phyloP scores from a whole-genome alignment of 495 filamentous ascomycete species.

The Penicillium waksmanii region DNA sequence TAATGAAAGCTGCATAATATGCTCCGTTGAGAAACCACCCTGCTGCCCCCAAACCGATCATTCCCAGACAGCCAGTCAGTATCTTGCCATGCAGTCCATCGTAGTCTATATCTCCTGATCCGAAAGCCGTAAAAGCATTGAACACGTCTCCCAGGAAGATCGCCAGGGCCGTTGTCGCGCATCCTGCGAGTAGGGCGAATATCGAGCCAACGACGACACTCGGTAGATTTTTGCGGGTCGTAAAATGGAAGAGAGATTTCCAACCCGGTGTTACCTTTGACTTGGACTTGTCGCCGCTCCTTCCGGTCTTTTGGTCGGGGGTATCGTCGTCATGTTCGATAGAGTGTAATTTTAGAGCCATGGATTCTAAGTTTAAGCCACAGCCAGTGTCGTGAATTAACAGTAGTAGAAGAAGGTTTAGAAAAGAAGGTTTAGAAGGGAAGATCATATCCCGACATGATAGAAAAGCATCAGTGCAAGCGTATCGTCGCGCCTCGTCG shows the following conservation, averaged over 20 bases:
- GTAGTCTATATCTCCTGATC: constrained; percentile 52
- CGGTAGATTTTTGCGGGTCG: constrained; percentile 60
- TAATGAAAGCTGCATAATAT: constrained; percentile 70
- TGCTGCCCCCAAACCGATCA: constrained; percentile 62
- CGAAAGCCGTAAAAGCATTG: constrained; percentile 67
- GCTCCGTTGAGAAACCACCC: constrained; percentile 67
- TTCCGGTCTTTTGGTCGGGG: neutral
- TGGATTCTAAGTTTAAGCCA: neutral
- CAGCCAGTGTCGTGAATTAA: no score
- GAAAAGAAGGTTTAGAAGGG: neutral
- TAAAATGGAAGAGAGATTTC: constrained; percentile 73
- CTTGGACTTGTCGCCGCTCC: neutral
- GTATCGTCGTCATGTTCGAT: constrained; percentile 4
- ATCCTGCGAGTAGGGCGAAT: constrained; percentile 63
- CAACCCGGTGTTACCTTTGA: constrained; percentile 35
- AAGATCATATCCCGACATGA: neutral
- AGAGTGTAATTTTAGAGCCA: neutral
- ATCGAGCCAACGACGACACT: constrained; percentile 55
- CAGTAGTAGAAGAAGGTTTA: neutral
- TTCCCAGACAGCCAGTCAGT: constrained; percentile 57
- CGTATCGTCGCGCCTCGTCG: neutral
- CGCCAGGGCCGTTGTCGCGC: constrained; percentile 65
- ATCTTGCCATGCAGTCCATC: constrained; percentile 58
- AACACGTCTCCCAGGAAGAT: constrained; percentile 79
- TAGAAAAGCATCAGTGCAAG: constrained; percentile 13